A percentile compares a stretch with the other conserved stretches of the same genome.
phyloP scores from a whole-genome alignment of 331 rosid species.

The Malus hybrid region DNA sequence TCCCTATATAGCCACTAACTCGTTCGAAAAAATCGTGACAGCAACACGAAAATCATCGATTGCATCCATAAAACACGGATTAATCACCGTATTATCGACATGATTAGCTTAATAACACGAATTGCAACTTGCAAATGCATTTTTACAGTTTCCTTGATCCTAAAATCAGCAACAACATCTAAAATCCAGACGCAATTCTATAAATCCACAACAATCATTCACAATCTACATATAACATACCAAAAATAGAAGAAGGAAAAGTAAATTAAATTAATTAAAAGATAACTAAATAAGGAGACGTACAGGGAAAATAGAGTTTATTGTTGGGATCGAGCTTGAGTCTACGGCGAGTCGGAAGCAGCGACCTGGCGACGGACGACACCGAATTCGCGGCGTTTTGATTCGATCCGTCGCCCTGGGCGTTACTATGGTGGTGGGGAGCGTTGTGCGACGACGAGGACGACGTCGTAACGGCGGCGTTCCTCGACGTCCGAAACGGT shows the following conservation, averaged over 20 bases:
- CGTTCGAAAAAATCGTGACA: neutral
- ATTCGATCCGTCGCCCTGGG: conserved; percentile 39
- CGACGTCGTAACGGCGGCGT: conserved; percentile 32
- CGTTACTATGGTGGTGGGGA: conserved; percentile 15
- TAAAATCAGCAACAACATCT: neutral
- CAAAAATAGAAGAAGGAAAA: neutral
- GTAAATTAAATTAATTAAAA: neutral
- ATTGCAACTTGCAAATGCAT: neutral
- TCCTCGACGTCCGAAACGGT: conserved; percentile 52
- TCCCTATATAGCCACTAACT: neutral
- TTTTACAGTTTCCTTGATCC: neutral
- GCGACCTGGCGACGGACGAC: conserved; percentile 81
- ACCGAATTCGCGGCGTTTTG: conserved; percentile 48
- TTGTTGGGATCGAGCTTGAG: conserved; percentile 89
- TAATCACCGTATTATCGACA: neutral
- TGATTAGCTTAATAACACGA: neutral
- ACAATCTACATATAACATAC: neutral
- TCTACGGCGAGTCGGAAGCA: conserved; percentile 81
- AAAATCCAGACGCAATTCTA: neutral
- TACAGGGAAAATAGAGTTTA: conserved; percentile 92
- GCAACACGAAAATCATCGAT: neutral
- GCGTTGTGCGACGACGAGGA: conserved; percentile 24
- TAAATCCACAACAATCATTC: neutral
- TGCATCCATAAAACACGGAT: neutral
- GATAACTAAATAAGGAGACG: conserved; percentile 1